Base-by-base conservation (phyloP, 2,329 filamentous ascomycete genomes). In the Calonectria leucothoes region DNA sequence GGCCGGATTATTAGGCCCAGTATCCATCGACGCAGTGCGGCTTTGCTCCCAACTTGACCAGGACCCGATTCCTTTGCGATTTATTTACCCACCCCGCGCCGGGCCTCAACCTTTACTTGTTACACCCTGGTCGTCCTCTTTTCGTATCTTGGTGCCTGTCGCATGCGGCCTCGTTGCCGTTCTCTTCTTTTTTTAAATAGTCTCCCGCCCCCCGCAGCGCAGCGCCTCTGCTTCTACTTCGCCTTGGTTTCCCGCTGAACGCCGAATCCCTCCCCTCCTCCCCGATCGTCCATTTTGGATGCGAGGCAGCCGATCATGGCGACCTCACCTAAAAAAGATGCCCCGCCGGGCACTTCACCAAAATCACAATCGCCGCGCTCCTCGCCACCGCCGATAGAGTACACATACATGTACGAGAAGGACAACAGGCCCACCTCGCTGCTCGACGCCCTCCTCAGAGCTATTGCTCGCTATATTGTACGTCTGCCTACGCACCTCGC, bases 381-480 rank as follows among this genome's bases (percentile, higher is more conserved):
- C 25, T 77, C 72, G 64, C 77, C 82, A 42, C 78, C 76, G 65
- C 72, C 77, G 31, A 79, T 85, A 70, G 80, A 84, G 69, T 95
- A 94, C 85, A 90, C 91, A 63, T 92, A 93, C 82, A 88, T 96
- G 80, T 94, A 94, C 80, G 89, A 92, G 76, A 84, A 86, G 42
- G 88, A 94, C 82, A 95, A 94, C 83, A 90, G 89, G 61, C 91
- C 94, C 6, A 93, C 93, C 5, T 89, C 90, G 66, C 83, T 93
- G 55, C 88, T 96, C 33, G 90, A 94, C 82, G 91, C 92, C 69
- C 86, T 96, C 37, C 88, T 95, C 76, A 85, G 91, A 78, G 92
- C 93, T 37, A 91, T 96, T 77, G 93, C 91, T 55, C 88, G 89
- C 71, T 86, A 94, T 80, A 94, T 95, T 82, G 94, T 96, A 88